Conservation (phyloP, 345 rosid species). For the Ailanthus altissimus region DNA sequence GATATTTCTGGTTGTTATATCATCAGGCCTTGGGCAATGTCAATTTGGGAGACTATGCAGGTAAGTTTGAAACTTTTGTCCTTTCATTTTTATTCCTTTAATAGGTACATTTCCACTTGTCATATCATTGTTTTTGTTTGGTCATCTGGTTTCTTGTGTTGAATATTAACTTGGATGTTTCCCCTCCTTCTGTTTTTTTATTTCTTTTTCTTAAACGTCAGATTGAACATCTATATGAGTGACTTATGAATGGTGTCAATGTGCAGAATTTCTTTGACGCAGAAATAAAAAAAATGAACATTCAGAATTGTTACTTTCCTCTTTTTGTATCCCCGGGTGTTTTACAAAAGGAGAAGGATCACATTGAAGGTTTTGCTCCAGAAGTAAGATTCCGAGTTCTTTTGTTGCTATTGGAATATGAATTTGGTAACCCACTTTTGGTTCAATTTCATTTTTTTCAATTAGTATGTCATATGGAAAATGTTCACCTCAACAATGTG, state of each 20-base stretch:
- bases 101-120: not conserved
- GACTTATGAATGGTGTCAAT: constrained; percentile 23
- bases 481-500: not conserved
- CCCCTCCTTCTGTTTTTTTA: not conserved
- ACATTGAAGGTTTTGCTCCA: constrained; percentile 92
- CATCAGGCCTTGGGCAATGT: constrained; percentile 96
- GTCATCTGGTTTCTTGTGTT: not conserved
- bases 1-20: constrained; percentile 97
- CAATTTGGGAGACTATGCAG: constrained; percentile 94
- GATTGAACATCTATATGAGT: not conserved
- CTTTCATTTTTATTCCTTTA: not conserved
- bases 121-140: not conserved
- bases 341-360: constrained; percentile 90
- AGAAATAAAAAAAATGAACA: constrained; percentile 89
- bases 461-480: not conserved
- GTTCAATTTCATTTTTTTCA: not conserved
- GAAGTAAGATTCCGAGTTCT: constrained; percentile 59
- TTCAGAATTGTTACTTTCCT: constrained; percentile 94
- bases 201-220: not conserved
- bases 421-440: not conserved
- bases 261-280: constrained; percentile 84
- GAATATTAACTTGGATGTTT: not conserved
- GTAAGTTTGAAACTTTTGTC: constrained; percentile 43
- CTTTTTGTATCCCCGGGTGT: constrained; percentile 91
- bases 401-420: not conserved